Evolutionary conservation across 1,284 basidiomycete genomes (phyloP).

Genomic region (Puccinia horiana): DNA sequence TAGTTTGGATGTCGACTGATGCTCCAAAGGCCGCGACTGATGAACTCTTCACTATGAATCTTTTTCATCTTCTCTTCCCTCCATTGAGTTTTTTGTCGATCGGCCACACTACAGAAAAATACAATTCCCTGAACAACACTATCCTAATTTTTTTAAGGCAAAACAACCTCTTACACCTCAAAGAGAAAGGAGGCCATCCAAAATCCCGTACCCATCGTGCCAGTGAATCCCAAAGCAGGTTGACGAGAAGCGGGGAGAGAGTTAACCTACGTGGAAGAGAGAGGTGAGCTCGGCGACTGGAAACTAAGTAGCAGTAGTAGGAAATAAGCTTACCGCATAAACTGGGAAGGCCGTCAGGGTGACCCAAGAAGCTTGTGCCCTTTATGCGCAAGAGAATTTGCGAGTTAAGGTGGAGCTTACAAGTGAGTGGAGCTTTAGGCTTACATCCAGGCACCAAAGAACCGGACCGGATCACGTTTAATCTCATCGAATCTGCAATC

Average conservation of each 20-base stretch:
- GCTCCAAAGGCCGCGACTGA: conserved; percentile 71
- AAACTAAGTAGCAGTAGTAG: not conserved
- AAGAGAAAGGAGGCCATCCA: conserved; percentile 67
- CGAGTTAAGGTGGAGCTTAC: too few relatives aligned
- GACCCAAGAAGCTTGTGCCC: conserved; percentile 73
- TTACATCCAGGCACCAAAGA: conserved; percentile 68
- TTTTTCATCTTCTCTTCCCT: conserved; percentile 67
- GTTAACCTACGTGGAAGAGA: conserved; percentile 62
- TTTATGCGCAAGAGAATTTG: too few relatives aligned
- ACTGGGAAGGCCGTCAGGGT: conserved; percentile 70
- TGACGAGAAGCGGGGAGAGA: conserved; percentile 66
- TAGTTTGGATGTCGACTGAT: conserved; percentile 76
- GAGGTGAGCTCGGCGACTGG: not conserved
- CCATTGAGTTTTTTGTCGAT: conserved; percentile 73
- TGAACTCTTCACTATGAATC: conserved; percentile 73
- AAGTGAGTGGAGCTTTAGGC: not conserved
- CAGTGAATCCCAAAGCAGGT: conserved; percentile 66
- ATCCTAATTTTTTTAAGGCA: not conserved
- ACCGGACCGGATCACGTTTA: conserved; percentile 67
- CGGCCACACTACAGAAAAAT: conserved; percentile 61
- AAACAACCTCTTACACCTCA: conserved; percentile 61
- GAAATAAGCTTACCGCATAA: conserved; percentile 62
- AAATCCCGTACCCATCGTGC: conserved; percentile 67
- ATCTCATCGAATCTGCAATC: conserved; percentile 73
- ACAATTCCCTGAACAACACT: not conserved